A percentile compares a stretch with the other conserved stretches of the same genome.
Conservation (phyloP, 768 basidiomycete genomes). For the Dentipellis sp. region DNA sequence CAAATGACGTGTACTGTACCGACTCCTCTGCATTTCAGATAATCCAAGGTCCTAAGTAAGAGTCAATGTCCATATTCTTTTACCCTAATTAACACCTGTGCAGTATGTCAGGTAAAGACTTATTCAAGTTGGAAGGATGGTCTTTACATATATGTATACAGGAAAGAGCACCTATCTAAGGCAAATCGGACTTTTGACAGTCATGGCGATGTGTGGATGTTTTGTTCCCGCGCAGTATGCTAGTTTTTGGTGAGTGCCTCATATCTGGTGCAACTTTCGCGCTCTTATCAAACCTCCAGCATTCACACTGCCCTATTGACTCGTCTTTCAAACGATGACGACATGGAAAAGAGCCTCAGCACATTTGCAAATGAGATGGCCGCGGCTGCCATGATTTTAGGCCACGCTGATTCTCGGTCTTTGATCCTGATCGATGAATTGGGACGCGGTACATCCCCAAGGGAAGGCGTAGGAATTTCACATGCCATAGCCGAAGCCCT, state of each 20-base stretch:
- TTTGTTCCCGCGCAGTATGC: constrained; percentile 94
- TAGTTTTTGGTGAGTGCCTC: constrained; percentile 54
- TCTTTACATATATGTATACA: constrained; percentile 10
- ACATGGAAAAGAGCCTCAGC: constrained; percentile 81
- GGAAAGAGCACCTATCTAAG: constrained; percentile 93
- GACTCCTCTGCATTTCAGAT: constrained; percentile 83
- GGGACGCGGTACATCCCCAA: constrained; percentile 83
- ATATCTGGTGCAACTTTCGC: not conserved
- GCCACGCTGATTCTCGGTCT: constrained; percentile 59
- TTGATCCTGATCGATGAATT: constrained; percentile 90
- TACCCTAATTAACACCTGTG: not conserved
- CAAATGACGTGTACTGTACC: constrained; percentile 88
- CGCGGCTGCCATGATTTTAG: constrained; percentile 83
- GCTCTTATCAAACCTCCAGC: constrained; percentile 24
- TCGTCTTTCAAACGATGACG: constrained; percentile 90
- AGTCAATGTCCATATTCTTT: constrained; percentile 8
- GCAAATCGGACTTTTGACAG: constrained; percentile 72
- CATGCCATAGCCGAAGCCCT: constrained; percentile 78
- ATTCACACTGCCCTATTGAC: constrained; percentile 79
- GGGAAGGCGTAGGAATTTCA: constrained; percentile 74
- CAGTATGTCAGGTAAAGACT: constrained; percentile 52
- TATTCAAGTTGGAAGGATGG: not conserved
- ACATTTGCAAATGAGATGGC: constrained; percentile 97
- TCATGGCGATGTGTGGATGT: constrained; percentile 87
- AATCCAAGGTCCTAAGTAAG: constrained; percentile 84